Conservation (phyloP, 2,329 filamentous ascomycete genomes). For the Pestalotiopsis sp. region DNA sequence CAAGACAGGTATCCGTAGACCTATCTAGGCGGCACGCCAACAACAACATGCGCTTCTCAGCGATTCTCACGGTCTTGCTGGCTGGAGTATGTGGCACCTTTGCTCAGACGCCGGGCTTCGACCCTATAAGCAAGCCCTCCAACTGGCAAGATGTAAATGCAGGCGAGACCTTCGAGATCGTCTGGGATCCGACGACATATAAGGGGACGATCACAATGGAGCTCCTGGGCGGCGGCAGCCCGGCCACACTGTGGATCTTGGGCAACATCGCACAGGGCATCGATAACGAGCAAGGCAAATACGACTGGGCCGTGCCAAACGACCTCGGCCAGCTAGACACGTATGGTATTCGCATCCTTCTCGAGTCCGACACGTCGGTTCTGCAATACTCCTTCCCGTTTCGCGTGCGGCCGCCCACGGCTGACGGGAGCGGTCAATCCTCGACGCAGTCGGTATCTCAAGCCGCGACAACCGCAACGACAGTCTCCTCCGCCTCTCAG, state of each 20-base stretch:
- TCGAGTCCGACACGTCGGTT: not conserved
- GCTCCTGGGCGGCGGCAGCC: conserved; percentile 1
- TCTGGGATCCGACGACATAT: not conserved
- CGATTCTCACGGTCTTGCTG: not conserved
- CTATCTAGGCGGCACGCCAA: not conserved
- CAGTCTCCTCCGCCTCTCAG: not conserved
- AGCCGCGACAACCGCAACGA: not conserved
- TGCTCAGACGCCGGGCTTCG: conserved; percentile 3
- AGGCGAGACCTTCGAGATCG: conserved; percentile 1
- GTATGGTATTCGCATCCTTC: conserved; percentile 3
- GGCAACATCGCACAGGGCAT: not conserved
- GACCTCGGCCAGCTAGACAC: not conserved
- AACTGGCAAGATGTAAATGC: conserved; percentile 2
- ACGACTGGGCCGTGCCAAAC: not conserved
- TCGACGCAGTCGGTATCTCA: not conserved
- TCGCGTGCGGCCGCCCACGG: not conserved
- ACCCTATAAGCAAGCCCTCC: not conserved
- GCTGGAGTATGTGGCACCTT: not conserved
- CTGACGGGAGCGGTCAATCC: not conserved
- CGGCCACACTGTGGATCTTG: not conserved
- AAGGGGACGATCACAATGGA: not conserved
- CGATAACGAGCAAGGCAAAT: not conserved
- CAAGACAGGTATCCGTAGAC: not conserved
- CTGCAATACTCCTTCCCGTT: conserved; percentile 5
- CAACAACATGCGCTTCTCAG: not conserved